Base-by-base conservation (phyloP, 805 yeast species). In the Debaryomyces tyrocola region DNA sequence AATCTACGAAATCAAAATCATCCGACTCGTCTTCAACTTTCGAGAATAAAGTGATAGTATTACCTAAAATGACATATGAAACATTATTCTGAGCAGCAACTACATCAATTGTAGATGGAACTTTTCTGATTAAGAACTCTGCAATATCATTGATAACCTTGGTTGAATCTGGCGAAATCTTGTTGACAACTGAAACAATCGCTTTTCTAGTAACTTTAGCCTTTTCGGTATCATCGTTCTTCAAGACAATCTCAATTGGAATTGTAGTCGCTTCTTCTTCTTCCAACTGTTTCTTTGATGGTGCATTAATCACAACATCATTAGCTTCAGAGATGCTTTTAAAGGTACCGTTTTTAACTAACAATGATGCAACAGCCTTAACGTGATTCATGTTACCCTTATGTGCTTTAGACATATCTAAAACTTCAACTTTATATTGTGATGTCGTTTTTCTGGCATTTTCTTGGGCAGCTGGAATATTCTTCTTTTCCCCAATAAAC, bases 391-490 rank as follows among this genome's bases (percentile, higher is more conserved):
- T 60, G 60, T 88, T 81, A 53, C 87, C 88, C 58, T 90, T 87
- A 64, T 94, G 97, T 27, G 98, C 96, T 66, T 80, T 85, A 9
- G 95, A 83, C 64, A 94, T 84, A 58, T 90, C 96, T 59, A 94
- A 75, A 31, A 82, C 69, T 53, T 84, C 90, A 35, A 84, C 80
- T 46, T 76, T 71, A 60, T 76, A 82, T 45, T 79, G 75, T 40
- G 82, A 72, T 29, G 94, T 79, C 36, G 81, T 73, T 41, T 74
- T 62, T 63, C 83, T 79, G 12, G 92, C 88, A 48, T 67, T 70
- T 24, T 73, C 73, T 50, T 85, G 73, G 15, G 97, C 97, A 14
- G 70, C 68, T 10, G 74, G 57, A 42, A 91, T 77, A 45, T 80
- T 75, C 11, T 63, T 59, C 46, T 63, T 63, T 44, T 82, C 83